Base-by-base conservation (phyloP, 805 yeast genomes). In the Teunomyces stri region DNA sequence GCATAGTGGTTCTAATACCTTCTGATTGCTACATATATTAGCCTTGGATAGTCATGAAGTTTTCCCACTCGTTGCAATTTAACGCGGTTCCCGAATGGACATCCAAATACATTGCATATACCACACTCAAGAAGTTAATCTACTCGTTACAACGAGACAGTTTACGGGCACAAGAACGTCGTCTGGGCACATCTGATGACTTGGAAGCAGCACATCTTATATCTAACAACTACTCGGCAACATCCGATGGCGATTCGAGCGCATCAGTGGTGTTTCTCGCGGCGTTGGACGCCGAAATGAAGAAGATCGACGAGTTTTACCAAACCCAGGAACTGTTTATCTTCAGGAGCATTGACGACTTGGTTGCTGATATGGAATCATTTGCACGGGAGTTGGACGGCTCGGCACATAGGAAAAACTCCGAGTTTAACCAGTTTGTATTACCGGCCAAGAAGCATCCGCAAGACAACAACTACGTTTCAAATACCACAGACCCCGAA, bases 21-120 rank as follows among this genome's bases (percentile, higher is more conserved):
- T 9, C 27, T 9, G 3, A 25, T 25, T 9, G 27, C 27, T 25
- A 25, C 18, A 5, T 12, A 20, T 35, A 35, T 20, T 18, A 31
- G 34, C 34, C 6, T 6, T 22, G 22, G 10, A 36, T n/a, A 37
- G 20, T 21, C 37, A 92, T 92, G 99, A 92, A 92, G 78, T 92
- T 92, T 70, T 86, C 96, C 21, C 96, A 91, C 62, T 88, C 97
- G 5, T 72, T 92, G 53, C 97, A 92, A 76, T 91, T 92, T 69
- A 92, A 92, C 66, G 96, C 98, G 20, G 98, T 94, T 4, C 97
- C 99, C 1, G 98, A 94, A 65, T 92, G 99, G 99, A 81, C 96
- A 10, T 84, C 96, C 22, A 82, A 87, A 63, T 92, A 92, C 66
- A 84, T 92, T 47, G 91, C 95, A 46, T 92, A 92, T 66, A 87